Base-by-base conservation (phyloP, 177 flowering plant genomes). In the Telopea speciosissima region DNA sequence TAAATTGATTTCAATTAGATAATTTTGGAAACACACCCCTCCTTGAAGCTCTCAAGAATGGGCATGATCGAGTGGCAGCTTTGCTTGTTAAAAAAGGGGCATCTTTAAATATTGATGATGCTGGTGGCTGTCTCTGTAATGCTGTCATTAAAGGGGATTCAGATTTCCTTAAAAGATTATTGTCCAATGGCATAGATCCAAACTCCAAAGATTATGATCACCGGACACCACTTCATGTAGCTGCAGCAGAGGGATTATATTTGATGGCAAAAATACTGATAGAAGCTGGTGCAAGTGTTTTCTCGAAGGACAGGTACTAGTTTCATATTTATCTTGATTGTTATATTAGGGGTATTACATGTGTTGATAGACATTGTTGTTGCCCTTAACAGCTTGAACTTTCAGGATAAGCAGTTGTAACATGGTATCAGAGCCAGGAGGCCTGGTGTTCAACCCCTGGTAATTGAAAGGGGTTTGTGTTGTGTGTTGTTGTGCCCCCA, bases 191-290 rank as follows among this genome's bases (percentile, higher is more conserved):
- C 7, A 58, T 83, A 23, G 80, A 89, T 73, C 93, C 97, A 58
- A 86, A 89, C 69, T 78, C 88, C 17, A 87, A 72, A 72, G 81
- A 88, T 69, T 91, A 85, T 71, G 92, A 89, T 79, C 75, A 77
- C 25, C 82, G 93, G 65, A 89, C 97, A 24, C 85, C 93, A 11
- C 89, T 91, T 73, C 97, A 91, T 66, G 23, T 89, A 63, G 92
- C 97, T 75, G 85, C 92, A 1, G 82, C 90, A 52, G 88, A 91
- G 62, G 97, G 92, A 40, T 68, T 85, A 66, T 84, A 77, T 80
- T 26, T 72, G 62, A 83, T 86, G 77, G 85, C 85, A 54, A 80
- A 79, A 33, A 40, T 86, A 59, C 86, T 90, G 26, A 10, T 90
- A 72, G 87, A 88, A 69, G 86, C 89, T 13, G 89, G 96, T 24